Evolutionary conservation across 768 basidiomycete species (phyloP).

Genomic region (Russula vinacea): DNA sequence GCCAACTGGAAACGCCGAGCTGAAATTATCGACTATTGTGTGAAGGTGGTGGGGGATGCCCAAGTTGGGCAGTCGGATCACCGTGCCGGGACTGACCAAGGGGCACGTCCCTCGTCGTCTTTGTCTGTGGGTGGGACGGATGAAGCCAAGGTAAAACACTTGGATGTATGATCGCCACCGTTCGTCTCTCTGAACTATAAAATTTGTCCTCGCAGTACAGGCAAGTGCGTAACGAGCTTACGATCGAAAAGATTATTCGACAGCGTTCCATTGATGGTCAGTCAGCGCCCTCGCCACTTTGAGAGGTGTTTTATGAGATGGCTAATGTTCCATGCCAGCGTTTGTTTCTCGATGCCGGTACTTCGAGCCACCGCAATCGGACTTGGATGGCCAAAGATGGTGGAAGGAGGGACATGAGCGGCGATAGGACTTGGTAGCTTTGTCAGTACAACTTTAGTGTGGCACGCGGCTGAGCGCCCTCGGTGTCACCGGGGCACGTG

Average conservation of each 20-base stretch:
- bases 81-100: constrained; percentile 40
- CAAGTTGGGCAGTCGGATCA: constrained; percentile 40
- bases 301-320: neutral
- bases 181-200: constrained; percentile 14
- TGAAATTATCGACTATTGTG: constrained; percentile 75
- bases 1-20: constrained; percentile 65
- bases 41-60: constrained; percentile 62
- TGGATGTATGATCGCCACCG: neutral
- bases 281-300: constrained; percentile 35
- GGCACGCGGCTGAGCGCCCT: neutral
- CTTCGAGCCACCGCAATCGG: constrained; percentile 63
- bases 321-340: constrained; percentile 43
- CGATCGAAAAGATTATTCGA: constrained; percentile 69
- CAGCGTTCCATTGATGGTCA: constrained; percentile 67
- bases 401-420: constrained; percentile 45
- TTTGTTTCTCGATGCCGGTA: constrained; percentile 78
- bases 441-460: neutral
- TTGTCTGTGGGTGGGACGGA: constrained; percentile 51
- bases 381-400: constrained; percentile 53
- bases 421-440: constrained; percentile 7
- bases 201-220: constrained; percentile 47
- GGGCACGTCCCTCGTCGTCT: constrained; percentile 38
- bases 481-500: constrained; percentile 8
- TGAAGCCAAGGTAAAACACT: constrained; percentile 61
- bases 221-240: constrained; percentile 71